These are phyloP conservation scores for Hawksworthiomyces lignivorus DNA, from an alignment of 2,329 filamentous ascomycete species.

Conservation along the genomic window DNA sequence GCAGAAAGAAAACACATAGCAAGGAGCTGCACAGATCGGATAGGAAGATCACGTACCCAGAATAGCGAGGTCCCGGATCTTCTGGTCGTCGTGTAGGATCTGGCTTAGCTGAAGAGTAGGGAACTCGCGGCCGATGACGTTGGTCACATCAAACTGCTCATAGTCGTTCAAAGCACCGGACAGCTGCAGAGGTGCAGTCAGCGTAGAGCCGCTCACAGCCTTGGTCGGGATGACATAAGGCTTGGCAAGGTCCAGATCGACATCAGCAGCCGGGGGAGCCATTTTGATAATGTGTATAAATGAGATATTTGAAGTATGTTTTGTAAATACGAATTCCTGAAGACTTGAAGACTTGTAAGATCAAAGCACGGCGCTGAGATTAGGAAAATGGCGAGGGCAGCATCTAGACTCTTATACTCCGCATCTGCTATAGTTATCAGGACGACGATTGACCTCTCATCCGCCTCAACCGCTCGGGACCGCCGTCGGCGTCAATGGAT, in stretches of 20 bases:
- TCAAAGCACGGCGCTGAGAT: too few species aligned
- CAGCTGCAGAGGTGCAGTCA: constrained; percentile 20
- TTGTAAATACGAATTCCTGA: too few species aligned
- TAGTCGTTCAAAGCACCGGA: constrained; percentile 21
- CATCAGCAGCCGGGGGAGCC: constrained; percentile 22
- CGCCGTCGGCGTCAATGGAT: too few species aligned
- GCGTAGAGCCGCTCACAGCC: constrained; percentile 14
- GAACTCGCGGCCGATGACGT: constrained; percentile 44
- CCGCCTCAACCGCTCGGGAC: too few species aligned
- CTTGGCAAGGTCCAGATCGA: constrained; percentile 16
- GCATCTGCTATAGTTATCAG: too few species aligned
- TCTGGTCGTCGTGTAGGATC: constrained; percentile 33
- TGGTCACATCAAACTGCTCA: constrained; percentile 33
- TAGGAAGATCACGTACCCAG: too few species aligned
- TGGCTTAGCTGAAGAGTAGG: constrained; percentile 27
- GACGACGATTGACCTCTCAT: too few species aligned
- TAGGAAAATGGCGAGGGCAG: neutral
- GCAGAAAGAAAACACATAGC: neutral
- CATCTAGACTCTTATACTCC: constrained; percentile 1
- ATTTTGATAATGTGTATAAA: constrained; percentile 11
- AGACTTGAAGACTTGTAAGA: too few species aligned
- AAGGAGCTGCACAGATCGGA: too few species aligned
- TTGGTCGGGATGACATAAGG: constrained; percentile 13
- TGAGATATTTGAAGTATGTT: neutral
- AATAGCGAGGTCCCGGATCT: constrained; percentile 39